phyloP scores from a whole-genome alignment of 2,329 filamentous ascomycete species.

The Diaporthe ilicicola region DNA sequence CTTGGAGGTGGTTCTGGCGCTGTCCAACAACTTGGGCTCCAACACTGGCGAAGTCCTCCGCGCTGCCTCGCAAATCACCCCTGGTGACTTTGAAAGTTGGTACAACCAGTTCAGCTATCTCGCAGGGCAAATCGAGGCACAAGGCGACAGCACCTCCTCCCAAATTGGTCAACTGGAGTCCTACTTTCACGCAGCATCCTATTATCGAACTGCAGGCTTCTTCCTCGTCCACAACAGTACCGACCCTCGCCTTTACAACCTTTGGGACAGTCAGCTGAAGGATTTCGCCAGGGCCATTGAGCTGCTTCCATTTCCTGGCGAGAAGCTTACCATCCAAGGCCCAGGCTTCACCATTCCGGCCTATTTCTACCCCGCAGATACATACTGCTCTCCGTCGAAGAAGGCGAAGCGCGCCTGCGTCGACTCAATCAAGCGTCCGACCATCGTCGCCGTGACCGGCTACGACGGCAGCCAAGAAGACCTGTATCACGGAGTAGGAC shows the following conservation, averaged over 20 bases:
- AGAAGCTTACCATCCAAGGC: constrained; percentile 45
- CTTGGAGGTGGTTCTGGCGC: background rate
- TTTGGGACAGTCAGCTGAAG: constrained; percentile 47
- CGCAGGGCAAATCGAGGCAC: constrained; percentile 34
- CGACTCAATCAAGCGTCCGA: constrained; percentile 39
- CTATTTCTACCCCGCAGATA: constrained; percentile 35
- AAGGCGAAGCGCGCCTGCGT: constrained; percentile 32
- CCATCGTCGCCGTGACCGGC: constrained; percentile 46
- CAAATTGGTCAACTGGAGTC: constrained; percentile 39
- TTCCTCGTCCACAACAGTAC: constrained; percentile 51
- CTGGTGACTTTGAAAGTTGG: constrained; percentile 39
- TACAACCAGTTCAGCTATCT: constrained; percentile 38
- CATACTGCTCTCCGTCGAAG: constrained; percentile 15
- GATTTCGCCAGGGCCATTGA: constrained; percentile 50
- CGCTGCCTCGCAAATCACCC: constrained; percentile 39
- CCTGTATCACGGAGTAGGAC: constrained; percentile 43
- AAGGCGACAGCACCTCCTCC: constrained; percentile 36
- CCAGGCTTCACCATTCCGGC: constrained; percentile 37
- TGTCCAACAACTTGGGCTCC: constrained; percentile 36
- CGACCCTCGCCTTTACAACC: constrained; percentile 48
- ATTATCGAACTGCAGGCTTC: constrained; percentile 53
- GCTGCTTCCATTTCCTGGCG: constrained; percentile 45
- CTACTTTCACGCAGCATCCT: constrained; percentile 49
- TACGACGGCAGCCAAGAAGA: constrained; percentile 50
- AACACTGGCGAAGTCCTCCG: constrained; percentile 46